A percentile compares a stretch with the other conserved stretches of the same genome.
Conservation (phyloP, 345 rosid genomes). For the Eucalyptus rudis region DNA sequence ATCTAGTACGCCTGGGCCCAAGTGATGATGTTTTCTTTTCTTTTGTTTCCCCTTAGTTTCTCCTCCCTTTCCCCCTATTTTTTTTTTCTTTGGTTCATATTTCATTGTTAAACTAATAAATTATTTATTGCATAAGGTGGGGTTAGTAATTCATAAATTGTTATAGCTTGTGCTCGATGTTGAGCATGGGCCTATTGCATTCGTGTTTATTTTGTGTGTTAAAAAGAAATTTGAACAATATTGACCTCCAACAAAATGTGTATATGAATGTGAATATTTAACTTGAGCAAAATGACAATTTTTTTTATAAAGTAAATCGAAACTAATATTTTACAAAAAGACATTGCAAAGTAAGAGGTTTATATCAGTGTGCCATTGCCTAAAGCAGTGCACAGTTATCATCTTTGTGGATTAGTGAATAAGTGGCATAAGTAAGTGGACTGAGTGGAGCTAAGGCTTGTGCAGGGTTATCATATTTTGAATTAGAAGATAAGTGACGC, state of each 20-base stretch:
- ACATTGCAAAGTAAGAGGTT: neutral
- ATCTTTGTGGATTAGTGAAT: neutral
- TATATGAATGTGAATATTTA: neutral
- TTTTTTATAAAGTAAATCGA: neutral
- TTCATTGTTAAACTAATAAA: neutral
- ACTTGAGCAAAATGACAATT: neutral
- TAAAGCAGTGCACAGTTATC: neutral
- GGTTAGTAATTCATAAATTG: neutral
- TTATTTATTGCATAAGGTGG: neutral
- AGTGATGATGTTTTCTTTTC: neutral
- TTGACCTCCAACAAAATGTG: neutral
- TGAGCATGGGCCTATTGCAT: neutral
- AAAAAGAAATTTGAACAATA: neutral
- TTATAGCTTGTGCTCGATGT: neutral
- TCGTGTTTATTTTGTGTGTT: neutral
- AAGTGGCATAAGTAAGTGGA: neutral
- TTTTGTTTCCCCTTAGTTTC: too few species aligned
- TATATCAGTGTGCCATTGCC: neutral
- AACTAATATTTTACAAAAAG: neutral
- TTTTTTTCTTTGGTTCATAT: neutral
- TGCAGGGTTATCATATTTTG: neutral
- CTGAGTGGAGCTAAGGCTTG: neutral
- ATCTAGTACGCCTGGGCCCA: neutral
- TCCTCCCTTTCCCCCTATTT: neutral
- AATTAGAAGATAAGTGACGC: neutral